These are phyloP conservation scores for Butyriboletus loyo DNA, from an alignment of 768 basidiomycete genomes.

Conservation along the genomic window DNA sequence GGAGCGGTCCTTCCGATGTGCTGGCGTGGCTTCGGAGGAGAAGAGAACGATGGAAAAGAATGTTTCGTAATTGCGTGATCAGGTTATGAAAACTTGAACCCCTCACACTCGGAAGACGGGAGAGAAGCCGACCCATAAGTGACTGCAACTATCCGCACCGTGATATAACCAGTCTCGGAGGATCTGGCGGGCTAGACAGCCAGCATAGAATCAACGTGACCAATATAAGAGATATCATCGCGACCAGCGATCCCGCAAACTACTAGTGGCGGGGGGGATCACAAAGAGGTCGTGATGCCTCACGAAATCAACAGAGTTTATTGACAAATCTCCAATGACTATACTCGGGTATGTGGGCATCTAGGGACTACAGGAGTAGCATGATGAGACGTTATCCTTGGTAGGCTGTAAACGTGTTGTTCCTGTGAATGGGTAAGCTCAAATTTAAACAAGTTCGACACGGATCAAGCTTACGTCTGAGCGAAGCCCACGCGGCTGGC, in stretches of 20 bases:
- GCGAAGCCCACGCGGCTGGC: slow-evolving; percentile 19
- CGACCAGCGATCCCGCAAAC: not conserved
- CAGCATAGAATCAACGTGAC: not conserved
- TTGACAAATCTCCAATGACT: not conserved
- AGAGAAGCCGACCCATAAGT: no score
- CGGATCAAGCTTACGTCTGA: slow-evolving; percentile 15
- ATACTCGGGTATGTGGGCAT: not conserved
- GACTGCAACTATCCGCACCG: no score
- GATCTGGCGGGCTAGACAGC: not conserved
- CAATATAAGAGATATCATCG: not conserved
- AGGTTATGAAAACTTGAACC: no score
- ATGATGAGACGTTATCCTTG: not conserved
- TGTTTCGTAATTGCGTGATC: no score
- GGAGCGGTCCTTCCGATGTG: no score
- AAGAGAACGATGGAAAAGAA: no score
- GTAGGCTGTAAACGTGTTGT: slow-evolving; percentile 16
- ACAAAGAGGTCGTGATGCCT: not conserved
- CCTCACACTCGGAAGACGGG: no score
- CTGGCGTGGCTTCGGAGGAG: no score
- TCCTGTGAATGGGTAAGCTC: slow-evolving; percentile 6
- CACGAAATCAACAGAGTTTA: no score
- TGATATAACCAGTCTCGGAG: no score
- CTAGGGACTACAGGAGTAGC: not conserved
- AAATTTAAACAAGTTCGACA: not conserved
- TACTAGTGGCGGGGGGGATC: no score